Conservation (phyloP, 768 basidiomycete genomes). For the Macrolepiota dolichaula region DNA sequence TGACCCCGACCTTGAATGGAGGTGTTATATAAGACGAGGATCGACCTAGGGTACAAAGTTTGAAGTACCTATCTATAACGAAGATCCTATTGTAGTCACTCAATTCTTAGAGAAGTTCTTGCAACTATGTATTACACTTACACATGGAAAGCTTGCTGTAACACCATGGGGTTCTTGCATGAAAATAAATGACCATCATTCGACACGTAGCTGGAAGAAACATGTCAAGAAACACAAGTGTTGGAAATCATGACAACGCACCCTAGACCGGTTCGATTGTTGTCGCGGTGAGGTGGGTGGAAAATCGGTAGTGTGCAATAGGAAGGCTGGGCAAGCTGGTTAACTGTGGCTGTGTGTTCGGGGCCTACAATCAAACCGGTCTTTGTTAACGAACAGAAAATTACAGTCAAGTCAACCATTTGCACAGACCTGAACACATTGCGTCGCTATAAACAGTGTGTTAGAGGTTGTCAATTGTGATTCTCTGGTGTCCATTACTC, state of each 20-base stretch:
- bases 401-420: neutral
- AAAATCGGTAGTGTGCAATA: constrained; percentile 53
- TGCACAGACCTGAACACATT: constrained; percentile 43
- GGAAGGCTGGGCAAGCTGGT: constrained; percentile 42
- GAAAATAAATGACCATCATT: constrained; percentile 52
- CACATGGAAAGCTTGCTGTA: constrained; percentile 61
- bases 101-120: neutral
- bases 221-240: neutral
- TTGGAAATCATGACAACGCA: neutral
- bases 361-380: constrained; percentile 29
- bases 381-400: neutral
- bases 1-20: constrained; percentile 41
- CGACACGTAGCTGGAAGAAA: constrained; percentile 41
- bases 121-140: constrained; percentile 25
- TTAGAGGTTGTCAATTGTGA: neutral
- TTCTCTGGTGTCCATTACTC: constrained; percentile 12
- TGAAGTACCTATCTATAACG: constrained; percentile 43
- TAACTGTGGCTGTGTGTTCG: constrained; percentile 41
- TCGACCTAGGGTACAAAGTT: neutral
- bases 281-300: constrained; percentile 29
- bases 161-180: constrained; percentile 49
- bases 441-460: constrained; percentile 33
- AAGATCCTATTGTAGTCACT: constrained; percentile 25
- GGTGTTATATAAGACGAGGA: neutral
- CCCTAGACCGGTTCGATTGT: constrained; percentile 13